Evolutionary conservation across 768 basidiomycete genomes (phyloP).

Genomic region (Boletus tylopilopsis): DNA sequence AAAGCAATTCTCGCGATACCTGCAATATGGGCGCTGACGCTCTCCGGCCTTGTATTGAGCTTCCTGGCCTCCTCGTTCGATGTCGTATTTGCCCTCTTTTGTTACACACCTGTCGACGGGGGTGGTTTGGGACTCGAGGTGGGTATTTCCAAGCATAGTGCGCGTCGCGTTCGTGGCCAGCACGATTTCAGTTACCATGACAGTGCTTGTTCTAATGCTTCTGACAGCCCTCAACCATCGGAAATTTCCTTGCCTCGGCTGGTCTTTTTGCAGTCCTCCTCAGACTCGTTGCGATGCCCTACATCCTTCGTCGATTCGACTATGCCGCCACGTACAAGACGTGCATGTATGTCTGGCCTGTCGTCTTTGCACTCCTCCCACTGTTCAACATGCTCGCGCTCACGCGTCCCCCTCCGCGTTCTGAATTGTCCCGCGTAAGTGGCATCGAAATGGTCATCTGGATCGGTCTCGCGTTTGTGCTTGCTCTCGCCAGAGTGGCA

Average conservation of each 20-base stretch:
- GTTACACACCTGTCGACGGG: slow-evolving; percentile 48
- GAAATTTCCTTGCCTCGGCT: slow-evolving; percentile 49
- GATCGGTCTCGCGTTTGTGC: slow-evolving; percentile 41
- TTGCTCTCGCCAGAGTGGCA: slow-evolving; percentile 33
- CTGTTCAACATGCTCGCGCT: not conserved
- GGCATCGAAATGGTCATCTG: slow-evolving; percentile 33
- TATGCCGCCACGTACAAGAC: slow-evolving; percentile 1
- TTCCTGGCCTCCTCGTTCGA: slow-evolving; percentile 56
- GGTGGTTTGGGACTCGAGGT: slow-evolving; percentile 58
- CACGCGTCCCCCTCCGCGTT: not conserved
- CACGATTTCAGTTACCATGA: too few relatives aligned
- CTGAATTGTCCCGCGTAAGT: not conserved
- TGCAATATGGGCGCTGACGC: slow-evolving; percentile 44
- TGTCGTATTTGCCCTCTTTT: slow-evolving; percentile 59
- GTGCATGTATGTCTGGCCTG: slow-evolving; percentile 8
- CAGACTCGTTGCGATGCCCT: slow-evolving; percentile 48
- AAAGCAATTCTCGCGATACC: slow-evolving; percentile 43
- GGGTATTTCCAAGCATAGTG: not conserved
- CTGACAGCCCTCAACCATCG: slow-evolving; percentile 48
- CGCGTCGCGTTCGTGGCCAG: too few relatives aligned
- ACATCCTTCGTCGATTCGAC: slow-evolving; percentile 9
- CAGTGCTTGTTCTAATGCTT: not conserved
- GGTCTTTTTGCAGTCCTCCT: slow-evolving; percentile 44
- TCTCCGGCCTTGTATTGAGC: slow-evolving; percentile 45
- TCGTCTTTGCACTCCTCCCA: slow-evolving; percentile 1